These are phyloP conservation scores for Rhodotorula sp. DNA, from an alignment of 1,284 basidiomycete genomes.

Conservation along the genomic window DNA sequence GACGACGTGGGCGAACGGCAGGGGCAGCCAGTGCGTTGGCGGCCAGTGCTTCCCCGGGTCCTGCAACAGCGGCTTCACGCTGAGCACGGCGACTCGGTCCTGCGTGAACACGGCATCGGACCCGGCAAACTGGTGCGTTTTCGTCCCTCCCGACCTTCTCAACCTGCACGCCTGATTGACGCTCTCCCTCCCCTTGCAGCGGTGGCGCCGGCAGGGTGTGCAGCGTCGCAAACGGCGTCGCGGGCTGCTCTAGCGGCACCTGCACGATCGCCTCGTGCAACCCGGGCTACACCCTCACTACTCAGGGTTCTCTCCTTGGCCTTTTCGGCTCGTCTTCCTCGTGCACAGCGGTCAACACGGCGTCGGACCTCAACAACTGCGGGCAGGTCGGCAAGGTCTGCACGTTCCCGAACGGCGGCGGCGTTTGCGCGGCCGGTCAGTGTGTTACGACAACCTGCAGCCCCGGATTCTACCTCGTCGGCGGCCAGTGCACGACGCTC, in stretches of 20 bases:
- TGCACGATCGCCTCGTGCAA: constrained; percentile 22
- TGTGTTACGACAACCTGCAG: constrained; percentile 28
- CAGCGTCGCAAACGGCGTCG: constrained; percentile 19
- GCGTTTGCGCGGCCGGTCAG: constrained; percentile 17
- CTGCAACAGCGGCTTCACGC: constrained; percentile 18
- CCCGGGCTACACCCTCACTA: constrained; percentile 17
- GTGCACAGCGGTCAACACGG: constrained; percentile 17
- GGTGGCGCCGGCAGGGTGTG: constrained; percentile 21
- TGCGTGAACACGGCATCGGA: constrained; percentile 21
- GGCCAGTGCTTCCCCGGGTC: constrained; percentile 10
- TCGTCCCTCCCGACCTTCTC: too few species aligned
- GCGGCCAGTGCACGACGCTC: constrained; percentile 16
- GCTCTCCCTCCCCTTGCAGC: neutral
- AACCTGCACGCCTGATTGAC: too few species aligned
- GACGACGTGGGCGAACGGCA: constrained; percentile 16
- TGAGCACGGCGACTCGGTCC: constrained; percentile 9
- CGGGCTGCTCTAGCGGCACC: constrained; percentile 4
- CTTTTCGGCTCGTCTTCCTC: constrained; percentile 12
- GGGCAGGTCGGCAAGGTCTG: constrained; percentile 33
- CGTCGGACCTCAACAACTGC: constrained; percentile 27
- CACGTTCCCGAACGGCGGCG: constrained; percentile 21
- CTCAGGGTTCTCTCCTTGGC: constrained; percentile 11
- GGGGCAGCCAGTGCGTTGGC: constrained; percentile 13
- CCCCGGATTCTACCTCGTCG: constrained; percentile 28
- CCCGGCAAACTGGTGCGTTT: constrained; percentile 22